These are phyloP conservation scores for Colletotrichum ledebouriae DNA, from an alignment of 2,329 filamentous ascomycete genomes.

Conservation along the genomic window DNA sequence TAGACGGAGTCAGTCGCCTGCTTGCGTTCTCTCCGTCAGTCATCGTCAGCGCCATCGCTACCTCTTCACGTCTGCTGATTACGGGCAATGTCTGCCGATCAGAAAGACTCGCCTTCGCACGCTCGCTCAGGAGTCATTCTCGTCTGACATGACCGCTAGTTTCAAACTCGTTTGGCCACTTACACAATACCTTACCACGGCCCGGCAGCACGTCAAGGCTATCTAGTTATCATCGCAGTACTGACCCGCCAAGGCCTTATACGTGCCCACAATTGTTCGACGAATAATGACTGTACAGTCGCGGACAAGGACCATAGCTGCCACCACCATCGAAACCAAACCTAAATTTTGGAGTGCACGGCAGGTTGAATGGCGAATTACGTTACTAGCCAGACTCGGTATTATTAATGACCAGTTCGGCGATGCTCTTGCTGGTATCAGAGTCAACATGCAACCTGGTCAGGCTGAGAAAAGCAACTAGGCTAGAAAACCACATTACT, in stretches of 20 bases:
- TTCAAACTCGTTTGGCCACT: too few relatives aligned
- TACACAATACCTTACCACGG: too few relatives aligned
- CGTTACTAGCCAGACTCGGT: background rate
- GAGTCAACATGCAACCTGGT: background rate
- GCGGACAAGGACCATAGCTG: background rate
- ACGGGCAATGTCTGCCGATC: background rate
- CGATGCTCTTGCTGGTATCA: background rate
- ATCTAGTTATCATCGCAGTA: too few relatives aligned
- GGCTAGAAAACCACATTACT: background rate
- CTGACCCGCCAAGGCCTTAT: too few relatives aligned
- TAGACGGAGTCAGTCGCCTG: constrained; percentile 34
- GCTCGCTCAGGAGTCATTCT: background rate
- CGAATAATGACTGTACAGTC: too few relatives aligned
- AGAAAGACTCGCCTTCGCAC: constrained; percentile 1
- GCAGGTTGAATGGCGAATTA: background rate
- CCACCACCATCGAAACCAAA: background rate
- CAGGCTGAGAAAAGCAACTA: background rate
- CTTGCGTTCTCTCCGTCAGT: constrained; percentile 25
- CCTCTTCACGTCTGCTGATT: background rate
- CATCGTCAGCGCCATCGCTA: constrained; percentile 18
- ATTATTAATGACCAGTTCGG: background rate
- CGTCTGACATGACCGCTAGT: too few relatives aligned
- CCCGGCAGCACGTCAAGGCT: too few relatives aligned
- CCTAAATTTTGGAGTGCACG: background rate
- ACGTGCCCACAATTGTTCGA: too few relatives aligned